phyloP scores from a whole-genome alignment of 176 grass and related monocot genomes.

The Cymbopogon citratus region DNA sequence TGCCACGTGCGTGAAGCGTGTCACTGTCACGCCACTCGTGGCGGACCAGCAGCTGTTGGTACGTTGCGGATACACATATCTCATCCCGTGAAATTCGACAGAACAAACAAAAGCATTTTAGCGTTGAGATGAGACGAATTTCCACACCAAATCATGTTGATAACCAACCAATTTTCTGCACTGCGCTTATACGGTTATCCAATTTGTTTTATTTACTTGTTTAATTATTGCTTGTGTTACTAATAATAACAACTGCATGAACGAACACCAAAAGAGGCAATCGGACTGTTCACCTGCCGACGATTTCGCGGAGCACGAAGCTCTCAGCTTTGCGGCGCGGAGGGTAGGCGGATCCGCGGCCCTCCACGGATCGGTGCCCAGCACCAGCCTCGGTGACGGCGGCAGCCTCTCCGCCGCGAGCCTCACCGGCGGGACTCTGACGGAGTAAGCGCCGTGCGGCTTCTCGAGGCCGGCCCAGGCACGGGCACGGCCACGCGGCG shows the following conservation, averaged over 20 bases:
- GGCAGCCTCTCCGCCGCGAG: not conserved
- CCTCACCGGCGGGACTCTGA: not conserved
- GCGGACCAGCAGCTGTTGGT: not conserved
- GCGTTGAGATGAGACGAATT: not conserved
- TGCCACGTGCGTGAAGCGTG: constrained; percentile 5
- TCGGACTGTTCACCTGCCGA: not conserved
- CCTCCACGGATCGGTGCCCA: not conserved
- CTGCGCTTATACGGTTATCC: not conserved
- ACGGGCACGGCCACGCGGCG: not conserved
- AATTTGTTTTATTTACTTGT: not conserved
- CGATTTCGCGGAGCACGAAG: not conserved
- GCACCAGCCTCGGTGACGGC: not conserved
- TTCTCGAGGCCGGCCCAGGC: constrained; percentile 8
- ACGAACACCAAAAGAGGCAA: not conserved
- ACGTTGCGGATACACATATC: not conserved
- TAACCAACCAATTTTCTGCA: not conserved
- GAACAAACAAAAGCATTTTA: not conserved
- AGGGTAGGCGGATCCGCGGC: not conserved
- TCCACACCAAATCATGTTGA: not conserved
- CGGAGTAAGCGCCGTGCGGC: not conserved
- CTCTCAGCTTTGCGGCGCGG: not conserved
- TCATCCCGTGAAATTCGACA: not conserved
- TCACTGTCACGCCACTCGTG: not conserved
- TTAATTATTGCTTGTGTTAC: not conserved
- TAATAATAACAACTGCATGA: not conserved